Evolutionary conservation across 1,284 basidiomycete genomes (phyloP), one percentile per base, ranked within the genome.

Genomic region (Microbotryomycetes sp.): DNA sequence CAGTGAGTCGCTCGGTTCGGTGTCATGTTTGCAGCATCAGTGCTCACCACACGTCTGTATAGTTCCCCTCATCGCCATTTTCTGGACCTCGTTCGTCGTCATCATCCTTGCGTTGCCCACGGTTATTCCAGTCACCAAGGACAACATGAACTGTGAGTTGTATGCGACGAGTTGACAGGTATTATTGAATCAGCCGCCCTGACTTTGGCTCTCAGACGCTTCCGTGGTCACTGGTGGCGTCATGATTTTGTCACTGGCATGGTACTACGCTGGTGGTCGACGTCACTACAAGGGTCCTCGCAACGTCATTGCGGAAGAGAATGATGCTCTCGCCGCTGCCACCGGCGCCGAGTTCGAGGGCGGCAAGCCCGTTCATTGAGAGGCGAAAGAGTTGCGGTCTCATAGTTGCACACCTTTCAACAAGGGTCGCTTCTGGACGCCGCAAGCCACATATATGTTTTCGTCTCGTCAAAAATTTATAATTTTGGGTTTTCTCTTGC

Each of bases 81-180:
- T 76, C 28, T 80, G 78, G 77, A 78, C 77, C 28, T 45, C 69
- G 5, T 77, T 79, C 59, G 77, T 76, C 58, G 69, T 68, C 28
- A 60, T 70, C 51, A 68, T 69, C 49, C 56, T 70, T 32, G 62
- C 85, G 25, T 76, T 90, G 50, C 88, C 88, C 1, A 87, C 84
- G 2, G 71, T 81, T 47, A 71, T 80, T n/a, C 88, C 88, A 9
- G 86, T 89, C 25, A 87, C 83, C 12, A 72, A 77, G 29, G 29
- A 60, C 31, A 88, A 85, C 68, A 89, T 90, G 87, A 89, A 89
- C 73, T 89, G 89, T 73, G 83, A 86, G 42, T 81, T 84, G 50
- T 79, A 83, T 0, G 81, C 81, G 3, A 76, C 83, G 23, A 81
- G 81, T 2, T 79, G 25, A 16, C 49, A n/a, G 14, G 28, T 16